Percentiles rank a stretch among this genome's conserved stretches.
Conservation (phyloP, 2,329 filamentous ascomycete species). For the Colletotrichum sp. region DNA sequence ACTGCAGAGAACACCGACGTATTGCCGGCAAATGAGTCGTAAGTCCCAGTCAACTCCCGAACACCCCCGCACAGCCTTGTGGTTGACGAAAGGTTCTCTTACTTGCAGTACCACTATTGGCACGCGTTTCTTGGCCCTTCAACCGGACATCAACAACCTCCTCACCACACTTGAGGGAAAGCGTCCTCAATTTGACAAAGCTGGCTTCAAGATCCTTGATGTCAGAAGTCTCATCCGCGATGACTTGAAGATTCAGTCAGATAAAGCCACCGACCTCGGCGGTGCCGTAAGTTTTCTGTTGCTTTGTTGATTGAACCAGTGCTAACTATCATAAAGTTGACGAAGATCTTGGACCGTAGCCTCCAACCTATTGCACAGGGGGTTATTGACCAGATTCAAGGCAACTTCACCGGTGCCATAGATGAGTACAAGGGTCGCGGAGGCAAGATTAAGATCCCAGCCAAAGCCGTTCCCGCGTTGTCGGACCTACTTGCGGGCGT, state of each 20-base stretch:
- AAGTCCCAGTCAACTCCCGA: background rate
- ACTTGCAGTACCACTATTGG: background rate
- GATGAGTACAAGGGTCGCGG: conserved; percentile 5
- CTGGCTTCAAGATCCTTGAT: conserved; percentile 11
- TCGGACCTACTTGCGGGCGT: conserved; percentile 2
- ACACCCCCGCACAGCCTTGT: background rate
- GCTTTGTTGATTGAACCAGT: no score
- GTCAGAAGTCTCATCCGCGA: conserved; percentile 14
- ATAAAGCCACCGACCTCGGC: conserved; percentile 2
- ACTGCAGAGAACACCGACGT: background rate
- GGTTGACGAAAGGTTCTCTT: background rate
- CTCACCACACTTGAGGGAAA: background rate
- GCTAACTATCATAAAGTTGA: background rate
- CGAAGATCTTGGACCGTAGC: background rate
- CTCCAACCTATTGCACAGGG: background rate
- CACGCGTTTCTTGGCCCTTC: background rate
- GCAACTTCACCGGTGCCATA: background rate
- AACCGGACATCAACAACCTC: conserved; percentile 4
- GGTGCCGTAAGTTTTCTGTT: background rate
- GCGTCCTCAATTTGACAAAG: conserved; percentile 15
- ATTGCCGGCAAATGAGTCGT: conserved; percentile 4
- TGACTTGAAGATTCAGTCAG: background rate
- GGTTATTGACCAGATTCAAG: background rate
- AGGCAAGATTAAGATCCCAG: conserved; percentile 16
- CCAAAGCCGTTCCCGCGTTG: conserved; percentile 6